Evolutionary conservation across 108 stramenopile species (phyloP).

Genomic region (Epithemia pelagica): DNA sequence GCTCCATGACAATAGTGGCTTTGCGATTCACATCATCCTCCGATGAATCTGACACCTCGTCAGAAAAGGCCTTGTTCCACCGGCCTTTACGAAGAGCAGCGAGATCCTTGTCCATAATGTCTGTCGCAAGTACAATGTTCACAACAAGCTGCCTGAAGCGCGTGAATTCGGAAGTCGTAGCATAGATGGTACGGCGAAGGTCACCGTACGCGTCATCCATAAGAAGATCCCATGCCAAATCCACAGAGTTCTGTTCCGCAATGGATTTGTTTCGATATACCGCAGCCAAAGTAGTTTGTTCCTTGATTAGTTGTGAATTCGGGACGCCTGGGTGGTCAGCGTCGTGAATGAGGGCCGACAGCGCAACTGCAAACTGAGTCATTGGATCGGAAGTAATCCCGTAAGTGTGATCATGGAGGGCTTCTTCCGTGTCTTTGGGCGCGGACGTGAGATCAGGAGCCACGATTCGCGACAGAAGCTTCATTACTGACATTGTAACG

Average conservation of each 20-base stretch:
- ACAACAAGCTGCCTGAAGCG: conserved; percentile 33
- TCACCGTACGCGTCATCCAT: conserved; percentile 20
- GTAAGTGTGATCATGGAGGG: neutral
- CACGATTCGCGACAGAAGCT: neutral
- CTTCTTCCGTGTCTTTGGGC: neutral
- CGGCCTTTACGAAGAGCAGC: conserved; percentile 13
- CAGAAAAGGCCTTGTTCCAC: conserved; percentile 32
- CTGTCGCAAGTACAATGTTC: conserved; percentile 26
- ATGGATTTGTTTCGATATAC: conserved; percentile 26
- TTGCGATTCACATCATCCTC: neutral
- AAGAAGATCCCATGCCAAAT: conserved; percentile 17
- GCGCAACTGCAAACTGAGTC: neutral
- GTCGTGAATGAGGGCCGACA: neutral
- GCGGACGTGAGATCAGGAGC: neutral
- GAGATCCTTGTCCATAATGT: too few species aligned
- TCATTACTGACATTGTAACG: neutral
- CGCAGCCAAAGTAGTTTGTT: conserved; percentile 12
- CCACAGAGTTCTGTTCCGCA: conserved; percentile 29
- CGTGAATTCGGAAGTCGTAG: conserved; percentile 11
- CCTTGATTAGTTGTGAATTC: conserved; percentile 21
- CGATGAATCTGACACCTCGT: neutral
- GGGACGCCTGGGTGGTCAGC: conserved; percentile 4
- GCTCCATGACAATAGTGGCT: too few species aligned
- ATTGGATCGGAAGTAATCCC: neutral
- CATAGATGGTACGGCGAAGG: conserved; percentile 18